Evolutionary conservation across 1,284 basidiomycete genomes (phyloP).

Genomic region (Papiliotrema nemorosa): DNA sequence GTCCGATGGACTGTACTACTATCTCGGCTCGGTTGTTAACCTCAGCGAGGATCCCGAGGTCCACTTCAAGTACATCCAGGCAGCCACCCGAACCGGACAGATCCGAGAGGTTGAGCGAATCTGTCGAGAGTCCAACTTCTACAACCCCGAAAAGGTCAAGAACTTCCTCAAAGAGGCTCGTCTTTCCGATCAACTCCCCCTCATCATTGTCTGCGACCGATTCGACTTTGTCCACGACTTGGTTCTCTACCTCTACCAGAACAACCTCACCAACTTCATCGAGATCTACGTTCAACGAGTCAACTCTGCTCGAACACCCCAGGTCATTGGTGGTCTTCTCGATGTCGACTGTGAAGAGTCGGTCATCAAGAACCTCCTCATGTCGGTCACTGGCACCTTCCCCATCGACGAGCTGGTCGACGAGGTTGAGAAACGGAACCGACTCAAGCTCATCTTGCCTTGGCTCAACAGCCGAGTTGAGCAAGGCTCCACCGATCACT

Average conservation of each 20-base stretch:
- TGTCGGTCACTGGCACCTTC: conserved; percentile 94
- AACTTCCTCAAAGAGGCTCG: conserved; percentile 99
- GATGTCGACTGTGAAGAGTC: conserved; percentile 98
- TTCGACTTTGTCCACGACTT: conserved; percentile 99
- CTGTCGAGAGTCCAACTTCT: conserved; percentile 93
- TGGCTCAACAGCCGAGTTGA: conserved; percentile 95
- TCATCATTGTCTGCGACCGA: conserved; percentile 99
- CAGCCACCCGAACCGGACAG: conserved; percentile 95
- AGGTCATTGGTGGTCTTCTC: conserved; percentile 93
- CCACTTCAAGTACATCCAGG: conserved; percentile 99
- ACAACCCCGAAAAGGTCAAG: conserved; percentile 99
- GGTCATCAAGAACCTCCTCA: conserved; percentile 89
- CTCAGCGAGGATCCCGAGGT: conserved; percentile 94
- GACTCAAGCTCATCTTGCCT: conserved; percentile 93
- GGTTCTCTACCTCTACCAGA: conserved; percentile 98
- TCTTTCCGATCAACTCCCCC: conserved; percentile 90
- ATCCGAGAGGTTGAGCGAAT: conserved; percentile 99
- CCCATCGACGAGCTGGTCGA: conserved; percentile 96
- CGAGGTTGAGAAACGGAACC: conserved; percentile 94
- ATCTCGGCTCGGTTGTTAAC: conserved; percentile 95
- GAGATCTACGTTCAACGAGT: conserved; percentile 99
- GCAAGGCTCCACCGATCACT: conserved; percentile 84
- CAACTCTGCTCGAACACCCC: conserved; percentile 96
- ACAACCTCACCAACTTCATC: conserved; percentile 94
- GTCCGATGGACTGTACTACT: conserved; percentile 97